Percentiles rank a stretch among this genome's conserved stretches.
Evolutionary conservation across 140 eudicot species (phyloP).

Genomic region (Anethum foeniculum): DNA sequence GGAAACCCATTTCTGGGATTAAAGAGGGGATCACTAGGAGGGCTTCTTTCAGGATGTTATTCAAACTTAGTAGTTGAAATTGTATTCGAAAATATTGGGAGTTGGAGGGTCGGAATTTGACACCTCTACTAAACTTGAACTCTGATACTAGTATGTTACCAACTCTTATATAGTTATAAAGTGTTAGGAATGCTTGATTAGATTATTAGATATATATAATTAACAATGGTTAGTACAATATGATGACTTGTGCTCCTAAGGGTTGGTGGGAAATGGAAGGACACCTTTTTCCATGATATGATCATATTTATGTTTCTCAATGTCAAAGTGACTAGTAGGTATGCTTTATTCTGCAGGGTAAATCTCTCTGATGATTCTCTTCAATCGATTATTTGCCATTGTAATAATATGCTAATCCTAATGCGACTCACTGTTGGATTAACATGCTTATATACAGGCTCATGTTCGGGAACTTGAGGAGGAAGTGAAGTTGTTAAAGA

Average conservation of each 20-base stretch:
- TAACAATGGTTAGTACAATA: not conserved
- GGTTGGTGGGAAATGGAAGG: not conserved
- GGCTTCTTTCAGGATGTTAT: not conserved
- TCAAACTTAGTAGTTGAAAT: not conserved
- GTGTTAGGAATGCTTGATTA: not conserved
- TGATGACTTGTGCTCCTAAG: not conserved
- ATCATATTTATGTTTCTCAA: not conserved
- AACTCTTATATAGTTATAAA: not conserved
- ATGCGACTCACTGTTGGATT: not conserved
- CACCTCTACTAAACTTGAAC: not conserved
- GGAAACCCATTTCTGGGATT: not conserved
- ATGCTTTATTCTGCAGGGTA: not conserved
- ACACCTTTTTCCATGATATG: not conserved
- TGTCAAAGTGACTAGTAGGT: not conserved
- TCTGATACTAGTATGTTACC: not conserved
- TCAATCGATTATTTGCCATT: not conserved
- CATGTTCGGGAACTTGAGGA: slow-evolving; percentile 86
- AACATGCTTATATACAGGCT: slow-evolving; percentile 36
- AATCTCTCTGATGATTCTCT: not conserved
- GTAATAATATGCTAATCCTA: not conserved
- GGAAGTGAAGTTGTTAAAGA: slow-evolving; percentile 91
- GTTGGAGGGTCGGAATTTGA: not conserved
- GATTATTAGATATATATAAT: not conserved
- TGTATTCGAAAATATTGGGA: not conserved
- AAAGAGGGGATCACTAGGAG: not conserved